Percentiles rank a stretch among this genome's conserved stretches.
phyloP scores from a whole-genome alignment of 2,329 filamentous ascomycete genomes.

The Waltergamsia citrina region DNA sequence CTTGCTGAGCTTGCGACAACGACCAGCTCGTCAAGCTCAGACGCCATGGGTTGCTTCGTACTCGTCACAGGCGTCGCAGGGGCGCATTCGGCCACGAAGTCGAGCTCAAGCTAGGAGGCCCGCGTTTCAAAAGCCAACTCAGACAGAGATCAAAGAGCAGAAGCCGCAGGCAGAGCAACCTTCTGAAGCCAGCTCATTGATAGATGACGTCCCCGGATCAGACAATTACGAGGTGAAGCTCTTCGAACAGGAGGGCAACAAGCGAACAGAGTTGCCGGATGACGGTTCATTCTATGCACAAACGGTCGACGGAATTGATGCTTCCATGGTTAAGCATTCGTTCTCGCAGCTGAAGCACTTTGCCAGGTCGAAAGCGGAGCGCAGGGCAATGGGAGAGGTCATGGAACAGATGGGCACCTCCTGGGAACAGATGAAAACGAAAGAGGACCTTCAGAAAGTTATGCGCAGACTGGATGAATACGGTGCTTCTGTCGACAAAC shows the following conservation, averaged over 20 bases:
- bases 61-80: constrained; percentile 16
- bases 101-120: constrained; percentile 11
- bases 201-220: background rate
- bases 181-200: background rate
- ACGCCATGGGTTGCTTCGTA: constrained; percentile 18
- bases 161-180: constrained; percentile 11
- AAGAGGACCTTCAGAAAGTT: constrained; percentile 23
- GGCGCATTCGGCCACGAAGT: constrained; percentile 10
- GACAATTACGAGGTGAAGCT: constrained; percentile 27
- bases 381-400: constrained; percentile 22
- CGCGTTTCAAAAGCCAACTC: constrained; percentile 1
- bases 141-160: constrained; percentile 5
- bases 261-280: constrained; percentile 23
- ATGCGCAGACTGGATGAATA: constrained; percentile 22
- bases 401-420: constrained; percentile 20
- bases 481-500: constrained; percentile 21
- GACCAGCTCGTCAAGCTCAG: constrained; percentile 12
- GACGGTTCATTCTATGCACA: constrained; percentile 30
- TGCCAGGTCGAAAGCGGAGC: constrained; percentile 23
- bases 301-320: constrained; percentile 24
- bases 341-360: constrained; percentile 27
- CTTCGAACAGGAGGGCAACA: constrained; percentile 34
- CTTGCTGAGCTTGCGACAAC: constrained; percentile 15
- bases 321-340: constrained; percentile 22
- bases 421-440: constrained; percentile 18